Evolutionary conservation across 345 rosid species (phyloP), one percentile per base, ranked within the genome.

Genomic region (Citrus cavaleriei): DNA sequence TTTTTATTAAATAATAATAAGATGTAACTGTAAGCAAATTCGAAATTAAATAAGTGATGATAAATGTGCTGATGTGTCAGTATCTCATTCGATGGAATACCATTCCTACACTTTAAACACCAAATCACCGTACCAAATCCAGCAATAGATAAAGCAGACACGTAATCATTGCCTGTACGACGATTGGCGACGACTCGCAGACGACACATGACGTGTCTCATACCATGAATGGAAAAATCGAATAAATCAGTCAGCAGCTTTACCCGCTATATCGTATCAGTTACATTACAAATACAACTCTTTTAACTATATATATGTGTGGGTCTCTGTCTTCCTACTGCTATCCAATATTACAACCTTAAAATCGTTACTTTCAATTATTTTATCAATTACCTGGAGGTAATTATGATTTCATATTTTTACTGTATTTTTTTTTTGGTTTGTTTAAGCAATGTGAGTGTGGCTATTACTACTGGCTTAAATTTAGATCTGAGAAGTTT

Each of bases 401-500:
- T 61, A 62, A 40, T 70, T 51, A 14, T 54, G 28, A 51, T 12
- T 10, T 2, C 0, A 28, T 4, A 7, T 18, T 70, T 69, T 27
- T 7, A 25, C 40, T 14, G 34, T 59, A 25, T 6, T 70, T 32
- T 54, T 62, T 10, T 55, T 70, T 51, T 32, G 25, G 2, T 51
- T 72, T 18, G 0, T 58, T n/a, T 32, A 63, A 30, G 40, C 46
- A 58, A 21, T 63, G 38, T 46, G 70, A 42, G 61, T 55, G 70
- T 62, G 71, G 18, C 58, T 40, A 46, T 46, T 46, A 2, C 58
- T 54, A 54, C 57, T 51, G 18, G 58, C 10, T 70, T 30, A 81
- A 74, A 78, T 83, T 88, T 46, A 81, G 89, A 88, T 88, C 87
- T 85, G 81, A 74, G 42, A 61, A 21, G 28, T 38, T 40, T 13